These are phyloP conservation scores for Cryptosporidium meleagridis DNA, from an alignment of 169 alveolate genomes.

Conservation along the genomic window DNA sequence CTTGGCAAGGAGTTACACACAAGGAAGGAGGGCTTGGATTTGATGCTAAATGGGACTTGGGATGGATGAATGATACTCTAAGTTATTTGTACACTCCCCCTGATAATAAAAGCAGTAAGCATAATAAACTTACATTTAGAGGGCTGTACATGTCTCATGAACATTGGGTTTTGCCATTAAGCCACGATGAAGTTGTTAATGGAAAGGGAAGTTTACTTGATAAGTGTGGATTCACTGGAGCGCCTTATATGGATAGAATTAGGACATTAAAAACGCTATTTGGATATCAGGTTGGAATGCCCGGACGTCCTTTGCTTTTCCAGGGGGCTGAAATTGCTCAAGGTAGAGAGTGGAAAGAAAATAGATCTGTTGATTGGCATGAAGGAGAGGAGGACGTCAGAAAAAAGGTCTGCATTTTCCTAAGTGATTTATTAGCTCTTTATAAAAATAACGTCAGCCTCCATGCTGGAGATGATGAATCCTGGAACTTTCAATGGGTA, in stretches of 20 bases:
- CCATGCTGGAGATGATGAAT: slow-evolving; percentile 82
- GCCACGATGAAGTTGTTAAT: slow-evolving; percentile 83
- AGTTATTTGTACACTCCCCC: slow-evolving; percentile 79
- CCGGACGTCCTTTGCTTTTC: slow-evolving; percentile 82
- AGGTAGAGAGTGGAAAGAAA: slow-evolving; percentile 82
- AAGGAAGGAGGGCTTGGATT: slow-evolving; percentile 79
- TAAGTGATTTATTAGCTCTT: slow-evolving; percentile 77
- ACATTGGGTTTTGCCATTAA: slow-evolving; percentile 80
- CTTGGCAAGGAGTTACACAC: slow-evolving; percentile 83
- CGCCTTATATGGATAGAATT: slow-evolving; percentile 81
- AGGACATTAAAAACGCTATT: slow-evolving; percentile 78
- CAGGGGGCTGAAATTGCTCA: slow-evolving; percentile 83
- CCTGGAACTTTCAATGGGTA: slow-evolving; percentile 82
- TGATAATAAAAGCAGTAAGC: slow-evolving; percentile 76
- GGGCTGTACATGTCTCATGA: slow-evolving; percentile 84
- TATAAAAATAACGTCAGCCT: slow-evolving; percentile 78
- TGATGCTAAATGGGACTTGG: slow-evolving; percentile 84
- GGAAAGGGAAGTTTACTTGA: slow-evolving; percentile 82
- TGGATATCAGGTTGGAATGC: slow-evolving; percentile 82
- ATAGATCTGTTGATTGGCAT: slow-evolving; percentile 83
- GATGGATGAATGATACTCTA: slow-evolving; percentile 84
- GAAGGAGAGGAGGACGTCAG: slow-evolving; percentile 81
- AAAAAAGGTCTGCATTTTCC: slow-evolving; percentile 77
- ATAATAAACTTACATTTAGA: slow-evolving; percentile 81
- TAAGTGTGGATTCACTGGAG: slow-evolving; percentile 81